These are phyloP conservation scores for Bruguiera gymnorhiza DNA, from an alignment of 345 rosid species.

Conservation along the genomic window DNA sequence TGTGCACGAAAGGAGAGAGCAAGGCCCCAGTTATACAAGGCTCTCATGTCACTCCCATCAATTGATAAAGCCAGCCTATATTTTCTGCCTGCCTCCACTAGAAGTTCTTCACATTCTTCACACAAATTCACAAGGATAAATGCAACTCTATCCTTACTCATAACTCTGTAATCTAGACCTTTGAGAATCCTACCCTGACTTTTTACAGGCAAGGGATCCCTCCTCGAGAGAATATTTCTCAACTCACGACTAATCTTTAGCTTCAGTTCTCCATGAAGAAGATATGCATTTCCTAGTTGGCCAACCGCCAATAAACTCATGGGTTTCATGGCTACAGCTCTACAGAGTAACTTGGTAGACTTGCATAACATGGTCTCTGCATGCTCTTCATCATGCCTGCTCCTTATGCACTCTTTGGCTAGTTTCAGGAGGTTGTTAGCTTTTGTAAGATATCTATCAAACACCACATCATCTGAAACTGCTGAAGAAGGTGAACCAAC, in stretches of 20 bases:
- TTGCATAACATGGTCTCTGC: slow-evolving; percentile 43
- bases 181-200: slow-evolving; percentile 27
- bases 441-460: slow-evolving; percentile 50
- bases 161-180: slow-evolving; percentile 19
- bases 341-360: slow-evolving; percentile 49
- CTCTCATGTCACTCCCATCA: slow-evolving; percentile 59
- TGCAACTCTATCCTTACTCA: slow-evolving; percentile 38
- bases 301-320: slow-evolving; percentile 71
- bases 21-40: slow-evolving; percentile 74
- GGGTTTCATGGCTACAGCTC: slow-evolving; percentile 55
- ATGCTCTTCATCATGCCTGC: slow-evolving; percentile 35
- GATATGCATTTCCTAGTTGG: slow-evolving; percentile 64
- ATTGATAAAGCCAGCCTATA: slow-evolving; percentile 59
- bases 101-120: slow-evolving; percentile 70
- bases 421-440: slow-evolving; percentile 51
- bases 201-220: slow-evolving; percentile 27
- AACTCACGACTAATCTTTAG: slow-evolving; percentile 53
- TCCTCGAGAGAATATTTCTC: slow-evolving; percentile 44
- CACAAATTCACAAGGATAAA: slow-evolving; percentile 48
- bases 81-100: slow-evolving; percentile 62
- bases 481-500: slow-evolving; percentile 34
- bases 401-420: slow-evolving; percentile 43
- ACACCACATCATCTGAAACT: slow-evolving; percentile 44
- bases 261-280: slow-evolving; percentile 72
- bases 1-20: slow-evolving; percentile 74